Conservation (phyloP, 345 rosid genomes). For the Heritiera littoralis region DNA sequence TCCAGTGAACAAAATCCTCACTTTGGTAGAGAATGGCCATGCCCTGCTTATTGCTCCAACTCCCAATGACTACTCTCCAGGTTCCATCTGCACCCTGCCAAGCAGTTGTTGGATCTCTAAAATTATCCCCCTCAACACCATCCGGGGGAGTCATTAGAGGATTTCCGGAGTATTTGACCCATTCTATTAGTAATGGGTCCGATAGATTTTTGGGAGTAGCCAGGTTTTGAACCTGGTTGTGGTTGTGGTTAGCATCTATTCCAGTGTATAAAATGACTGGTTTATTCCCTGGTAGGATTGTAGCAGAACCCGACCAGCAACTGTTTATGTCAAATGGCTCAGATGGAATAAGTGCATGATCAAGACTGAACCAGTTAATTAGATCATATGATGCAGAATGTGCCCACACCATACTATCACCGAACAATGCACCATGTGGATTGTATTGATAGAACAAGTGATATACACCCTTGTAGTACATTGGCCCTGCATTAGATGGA, state of each 20-base stretch:
- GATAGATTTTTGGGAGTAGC: constrained; percentile 54
- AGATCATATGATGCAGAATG: constrained; percentile 73
- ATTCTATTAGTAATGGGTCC: constrained; percentile 61
- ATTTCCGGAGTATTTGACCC: constrained; percentile 55
- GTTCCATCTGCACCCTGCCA: constrained; percentile 49
- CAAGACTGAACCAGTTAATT: constrained; percentile 64
- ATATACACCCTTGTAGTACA: constrained; percentile 68
- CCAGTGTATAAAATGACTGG: constrained; percentile 69
- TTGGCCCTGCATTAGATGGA: constrained; percentile 54
- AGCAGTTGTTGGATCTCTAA: constrained; percentile 73
- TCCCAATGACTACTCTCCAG: constrained; percentile 49
- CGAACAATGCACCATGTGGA: constrained; percentile 55
- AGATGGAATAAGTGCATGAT: constrained; percentile 54
- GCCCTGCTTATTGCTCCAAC: constrained; percentile 36
- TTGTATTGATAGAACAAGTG: constrained; percentile 71
- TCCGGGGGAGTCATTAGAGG: constrained; percentile 56
- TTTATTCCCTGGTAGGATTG: constrained; percentile 55
- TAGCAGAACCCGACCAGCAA: constrained; percentile 75
- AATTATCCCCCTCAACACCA: constrained; percentile 39
- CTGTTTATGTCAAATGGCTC: constrained; percentile 56
- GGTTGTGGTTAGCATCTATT: constrained; percentile 34
- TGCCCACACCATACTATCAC: constrained; percentile 52
- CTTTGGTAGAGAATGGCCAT: constrained; percentile 49
- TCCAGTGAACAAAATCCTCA: constrained; percentile 52
- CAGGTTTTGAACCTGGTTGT: constrained; percentile 62